These are phyloP conservation scores for Biscogniauxia marginata DNA, from an alignment of 2,329 filamentous ascomycete genomes.

Conservation along the genomic window DNA sequence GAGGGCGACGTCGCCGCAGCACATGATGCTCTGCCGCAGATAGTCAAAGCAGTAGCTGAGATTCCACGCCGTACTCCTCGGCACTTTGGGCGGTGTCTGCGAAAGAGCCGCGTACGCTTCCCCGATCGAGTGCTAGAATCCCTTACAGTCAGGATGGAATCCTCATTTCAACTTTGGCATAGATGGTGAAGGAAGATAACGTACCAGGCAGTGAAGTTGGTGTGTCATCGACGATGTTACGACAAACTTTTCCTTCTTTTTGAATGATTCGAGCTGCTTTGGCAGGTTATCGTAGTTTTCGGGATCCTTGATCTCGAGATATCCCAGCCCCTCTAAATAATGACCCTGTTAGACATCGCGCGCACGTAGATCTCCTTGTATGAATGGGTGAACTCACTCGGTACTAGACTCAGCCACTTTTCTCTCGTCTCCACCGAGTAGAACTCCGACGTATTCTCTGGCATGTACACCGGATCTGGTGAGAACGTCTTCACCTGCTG, in stretches of 20 bases:
- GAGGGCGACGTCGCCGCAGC: conserved; percentile 29
- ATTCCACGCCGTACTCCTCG: conserved; percentile 36
- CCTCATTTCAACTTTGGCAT: too few species aligned
- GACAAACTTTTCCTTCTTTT: conserved; percentile 32
- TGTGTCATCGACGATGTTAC: conserved; percentile 45
- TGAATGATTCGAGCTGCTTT: conserved; percentile 32
- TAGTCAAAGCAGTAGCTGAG: conserved; percentile 40
- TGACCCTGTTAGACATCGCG: background rate
- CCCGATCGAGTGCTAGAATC: conserved; percentile 35
- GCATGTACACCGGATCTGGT: conserved; percentile 37
- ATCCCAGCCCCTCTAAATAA: conserved; percentile 38
- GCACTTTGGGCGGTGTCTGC: conserved; percentile 25
- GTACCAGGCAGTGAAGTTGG: conserved; percentile 43
- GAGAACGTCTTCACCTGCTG: conserved; percentile 40
- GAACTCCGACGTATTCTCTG: conserved; percentile 40
- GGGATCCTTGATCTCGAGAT: conserved; percentile 37
- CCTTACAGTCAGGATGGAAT: background rate
- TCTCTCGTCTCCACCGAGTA: conserved; percentile 33
- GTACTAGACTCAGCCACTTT: conserved; percentile 41
- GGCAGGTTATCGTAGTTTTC: conserved; percentile 37
- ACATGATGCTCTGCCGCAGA: conserved; percentile 27
- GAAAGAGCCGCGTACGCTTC: conserved; percentile 36
- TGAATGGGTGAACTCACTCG: conserved; percentile 27
- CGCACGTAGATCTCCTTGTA: background rate
- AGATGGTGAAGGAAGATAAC: background rate